Base-by-base conservation (phyloP, 2,329 filamentous ascomycete genomes). In the Cercospora sp. region DNA sequence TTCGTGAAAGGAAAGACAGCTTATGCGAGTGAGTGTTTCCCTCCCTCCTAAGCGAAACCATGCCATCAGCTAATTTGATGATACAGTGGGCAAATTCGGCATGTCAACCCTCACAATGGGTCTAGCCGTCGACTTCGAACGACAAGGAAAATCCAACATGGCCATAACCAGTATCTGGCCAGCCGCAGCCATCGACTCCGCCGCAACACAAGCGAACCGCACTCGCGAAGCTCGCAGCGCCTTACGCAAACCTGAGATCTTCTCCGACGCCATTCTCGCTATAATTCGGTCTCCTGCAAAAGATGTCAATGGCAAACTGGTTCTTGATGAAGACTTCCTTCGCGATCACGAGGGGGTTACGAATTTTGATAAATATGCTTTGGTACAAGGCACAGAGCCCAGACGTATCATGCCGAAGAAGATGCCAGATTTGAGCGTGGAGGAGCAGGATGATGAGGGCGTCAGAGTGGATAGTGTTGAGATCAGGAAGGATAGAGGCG, bases 1-100 rank as follows among this genome's bases (percentile, higher is more conserved):
- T 96, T 96, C 79, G 94, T 95, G 78, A 82, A 91, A 23, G 93
- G 92, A 10, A 96, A 96, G 84, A 91, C 92, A 1, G 91, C 90
- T 13, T 96, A 96, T 80, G 91, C 93, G 0, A 86, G 60, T 63
- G 12, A 63, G 60, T 53, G 7, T 3, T 2, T 13, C n/a, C 40
- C n/a, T 88, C 6, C 45, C 45, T 55, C n/a, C n/a, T n/a, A n/a
- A n/a, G n/a, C n/a, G n/a, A n/a, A n/a, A n/a, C n/a, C n/a, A n/a
- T n/a, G n/a, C n/a, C n/a, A n/a, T n/a, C n/a, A 36, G 61, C 45
- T 63, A n/a, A 63, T 18, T 26, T 53, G 0, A 20, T 3, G 12
- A 53, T n/a, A 33, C 51, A 45, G 31, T 63, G 70, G 72, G 72
- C 8, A 73, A 73, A 63, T 68, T 71, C 3, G 91, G 84, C 55